phyloP scores from a whole-genome alignment of 768 basidiomycete species.

The Suillus variegatus region DNA sequence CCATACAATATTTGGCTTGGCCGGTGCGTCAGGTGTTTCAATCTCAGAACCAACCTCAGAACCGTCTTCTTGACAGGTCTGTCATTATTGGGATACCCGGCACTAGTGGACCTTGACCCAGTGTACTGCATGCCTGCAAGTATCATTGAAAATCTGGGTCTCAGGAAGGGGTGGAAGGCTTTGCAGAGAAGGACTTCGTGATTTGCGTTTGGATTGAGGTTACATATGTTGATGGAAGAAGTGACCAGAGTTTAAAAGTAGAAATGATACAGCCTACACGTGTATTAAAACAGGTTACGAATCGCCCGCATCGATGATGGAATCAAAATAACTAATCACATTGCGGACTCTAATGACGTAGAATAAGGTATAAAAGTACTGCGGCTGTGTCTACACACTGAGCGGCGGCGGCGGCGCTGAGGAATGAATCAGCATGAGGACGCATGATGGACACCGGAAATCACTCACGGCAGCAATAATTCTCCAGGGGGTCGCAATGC shows the following conservation, averaged over 20 bases:
- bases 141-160: constrained; percentile 56
- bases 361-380: not conserved
- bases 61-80: constrained; percentile 53
- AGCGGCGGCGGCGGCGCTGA: constrained; percentile 45
- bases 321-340: not conserved
- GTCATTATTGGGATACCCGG: constrained; percentile 85
- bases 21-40: constrained; percentile 48
- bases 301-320: not conserved
- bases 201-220: not conserved
- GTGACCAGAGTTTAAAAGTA: too few species aligned
- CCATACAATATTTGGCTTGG: constrained; percentile 91
- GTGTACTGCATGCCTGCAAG: constrained; percentile 90
- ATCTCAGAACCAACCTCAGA: not conserved
- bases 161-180: constrained; percentile 52
- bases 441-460: not conserved
- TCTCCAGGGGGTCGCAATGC: constrained; percentile 65
- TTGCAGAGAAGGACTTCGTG: constrained; percentile 27
- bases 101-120: constrained; percentile 84
- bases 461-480: constrained; percentile 79
- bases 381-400: not conserved
- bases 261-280: not conserved
- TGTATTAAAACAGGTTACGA: not conserved
- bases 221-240: not conserved
- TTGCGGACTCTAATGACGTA: not conserved
- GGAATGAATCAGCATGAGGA: constrained; percentile 9